Percentiles rank a stretch among this genome's conserved stretches.
Evolutionary conservation across 2,329 filamentous ascomycete genomes (phyloP).

Genomic region (Aspergillus arachidicola): DNA sequence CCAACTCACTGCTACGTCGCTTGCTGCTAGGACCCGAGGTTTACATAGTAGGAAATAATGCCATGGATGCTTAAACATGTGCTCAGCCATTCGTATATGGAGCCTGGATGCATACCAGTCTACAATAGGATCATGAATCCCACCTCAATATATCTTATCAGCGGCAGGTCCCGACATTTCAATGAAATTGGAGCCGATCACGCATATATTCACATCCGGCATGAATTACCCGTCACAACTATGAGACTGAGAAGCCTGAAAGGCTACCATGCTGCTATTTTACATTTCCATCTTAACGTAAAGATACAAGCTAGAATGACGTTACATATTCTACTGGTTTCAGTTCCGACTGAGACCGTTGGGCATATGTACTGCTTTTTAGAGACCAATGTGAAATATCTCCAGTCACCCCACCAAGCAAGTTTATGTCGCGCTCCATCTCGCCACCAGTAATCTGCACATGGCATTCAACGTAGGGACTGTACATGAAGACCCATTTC

Average conservation of each 20-base stretch:
- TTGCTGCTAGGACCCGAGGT: background rate
- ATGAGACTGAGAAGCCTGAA: background rate
- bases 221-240: background rate
- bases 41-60: background rate
- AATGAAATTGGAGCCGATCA: too few relatives aligned
- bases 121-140: background rate
- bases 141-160: background rate
- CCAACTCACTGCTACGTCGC: background rate
- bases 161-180: background rate
- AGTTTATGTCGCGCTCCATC: background rate
- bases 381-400: background rate
- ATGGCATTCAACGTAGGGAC: background rate
- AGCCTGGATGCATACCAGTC: background rate
- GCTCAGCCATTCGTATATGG: background rate
- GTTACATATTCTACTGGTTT: background rate
- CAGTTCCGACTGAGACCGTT: background rate
- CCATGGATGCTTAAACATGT: background rate
- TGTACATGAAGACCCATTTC: background rate
- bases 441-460: background rate
- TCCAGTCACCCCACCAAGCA: background rate
- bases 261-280: background rate
- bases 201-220: background rate
- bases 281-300: background rate
- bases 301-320: fast-evolving
- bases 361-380: background rate